Conservation (phyloP, 192 early-diverging fungal genomes). For the Helicostylum pulchrum region DNA sequence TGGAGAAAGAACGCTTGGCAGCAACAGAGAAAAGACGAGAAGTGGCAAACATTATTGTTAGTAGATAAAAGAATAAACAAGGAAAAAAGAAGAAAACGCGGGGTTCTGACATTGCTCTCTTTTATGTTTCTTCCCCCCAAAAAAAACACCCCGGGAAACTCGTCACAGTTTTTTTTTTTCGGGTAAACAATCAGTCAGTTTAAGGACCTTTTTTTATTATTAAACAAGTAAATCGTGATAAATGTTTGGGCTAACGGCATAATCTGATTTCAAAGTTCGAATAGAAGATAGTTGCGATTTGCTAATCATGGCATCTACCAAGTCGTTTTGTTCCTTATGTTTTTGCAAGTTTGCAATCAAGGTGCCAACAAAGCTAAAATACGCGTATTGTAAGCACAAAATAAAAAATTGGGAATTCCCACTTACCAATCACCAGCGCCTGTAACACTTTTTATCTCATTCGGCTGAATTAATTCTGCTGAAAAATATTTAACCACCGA, state of each 20-base stretch:
- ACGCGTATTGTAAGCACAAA: constrained; percentile 19
- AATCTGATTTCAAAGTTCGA: constrained; percentile 33
- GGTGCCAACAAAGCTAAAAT: constrained; percentile 71
- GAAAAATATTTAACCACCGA: constrained; percentile 33
- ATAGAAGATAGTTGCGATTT: constrained; percentile 29
- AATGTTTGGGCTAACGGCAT: constrained; percentile 28
- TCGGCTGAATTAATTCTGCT: constrained; percentile 21
- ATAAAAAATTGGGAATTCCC: no score
- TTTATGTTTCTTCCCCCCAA: background rate
- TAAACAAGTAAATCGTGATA: constrained; percentile 7
- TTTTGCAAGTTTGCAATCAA: constrained; percentile 53
- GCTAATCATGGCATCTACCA: constrained; percentile 5
- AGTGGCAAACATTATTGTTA: constrained; percentile 28
- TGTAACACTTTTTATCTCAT: constrained; percentile 60
- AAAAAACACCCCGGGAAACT: constrained; percentile 15
- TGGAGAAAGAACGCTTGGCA: constrained; percentile 31
- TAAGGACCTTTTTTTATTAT: constrained; percentile 1
- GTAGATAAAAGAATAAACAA: constrained; percentile 5
- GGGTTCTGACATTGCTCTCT: background rate
- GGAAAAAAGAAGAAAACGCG: constrained; percentile 16
- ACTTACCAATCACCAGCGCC: constrained; percentile 76
- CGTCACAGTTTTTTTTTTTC: background rate
- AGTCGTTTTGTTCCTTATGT: background rate
- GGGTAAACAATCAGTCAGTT: constrained; percentile 7
- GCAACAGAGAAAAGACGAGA: constrained; percentile 25